A percentile compares a stretch with the other conserved stretches of the same genome.
These are phyloP conservation scores for Kregervanrija delftensis DNA, from an alignment of 805 yeast species.

Conservation along the genomic window DNA sequence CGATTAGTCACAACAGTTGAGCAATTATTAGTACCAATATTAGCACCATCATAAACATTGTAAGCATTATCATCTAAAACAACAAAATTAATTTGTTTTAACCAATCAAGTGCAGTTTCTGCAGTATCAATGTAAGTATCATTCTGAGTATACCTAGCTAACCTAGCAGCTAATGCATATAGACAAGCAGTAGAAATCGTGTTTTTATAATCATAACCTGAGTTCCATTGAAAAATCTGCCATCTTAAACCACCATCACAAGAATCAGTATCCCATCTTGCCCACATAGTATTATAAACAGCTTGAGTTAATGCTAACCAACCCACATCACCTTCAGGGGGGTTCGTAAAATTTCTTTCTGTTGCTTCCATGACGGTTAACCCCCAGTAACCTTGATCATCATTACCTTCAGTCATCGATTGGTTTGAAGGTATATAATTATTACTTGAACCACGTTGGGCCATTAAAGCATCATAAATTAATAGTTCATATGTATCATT, in stretches of 20 bases:
- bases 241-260: constrained; percentile 83
- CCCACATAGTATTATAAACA: constrained; percentile 75
- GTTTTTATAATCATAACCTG: constrained; percentile 83
- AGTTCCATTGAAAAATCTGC: constrained; percentile 87
- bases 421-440: constrained; percentile 80
- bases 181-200: constrained; percentile 82
- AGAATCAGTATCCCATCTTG: constrained; percentile 62
- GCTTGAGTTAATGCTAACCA: constrained; percentile 83
- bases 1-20: constrained; percentile 39
- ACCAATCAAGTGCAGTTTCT: constrained; percentile 70
- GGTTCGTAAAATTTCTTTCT: constrained; percentile 75
- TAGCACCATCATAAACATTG: constrained; percentile 52
- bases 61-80: constrained; percentile 25
- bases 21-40: constrained; percentile 38
- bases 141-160: constrained; percentile 73
- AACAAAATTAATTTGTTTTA: constrained; percentile 18
- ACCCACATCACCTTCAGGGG: constrained; percentile 34
- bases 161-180: constrained; percentile 74
- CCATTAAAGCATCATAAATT: constrained; percentile 53
- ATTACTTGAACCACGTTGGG: constrained; percentile 57
- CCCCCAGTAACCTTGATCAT: constrained; percentile 94
- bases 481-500: constrained; percentile 55
- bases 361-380: constrained; percentile 79
- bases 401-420: constrained; percentile 82
- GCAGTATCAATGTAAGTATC: constrained; percentile 69